Evolutionary conservation across 208 protist genomes (phyloP).

Genomic region (Trypanosoma brucei): DNA sequence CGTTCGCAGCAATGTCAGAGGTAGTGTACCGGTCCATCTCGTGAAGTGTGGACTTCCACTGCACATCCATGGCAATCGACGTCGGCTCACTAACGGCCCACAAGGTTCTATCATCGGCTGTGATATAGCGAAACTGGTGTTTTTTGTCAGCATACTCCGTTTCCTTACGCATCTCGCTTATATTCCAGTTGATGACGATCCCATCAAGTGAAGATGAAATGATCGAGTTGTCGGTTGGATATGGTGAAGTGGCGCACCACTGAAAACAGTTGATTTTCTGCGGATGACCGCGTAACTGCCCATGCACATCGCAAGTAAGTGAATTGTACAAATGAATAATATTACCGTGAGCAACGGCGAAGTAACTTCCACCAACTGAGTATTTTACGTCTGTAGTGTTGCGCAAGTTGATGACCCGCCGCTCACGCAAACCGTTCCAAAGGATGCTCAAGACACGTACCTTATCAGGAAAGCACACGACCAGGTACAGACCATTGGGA

Average conservation of each 20-base stretch:
- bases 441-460: conserved; percentile 93
- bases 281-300: conserved; percentile 91
- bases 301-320: conserved; percentile 89
- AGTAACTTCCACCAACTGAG: conserved; percentile 91
- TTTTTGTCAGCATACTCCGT: conserved; percentile 89
- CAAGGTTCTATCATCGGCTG: conserved; percentile 78
- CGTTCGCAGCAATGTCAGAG: conserved; percentile 20
- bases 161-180: conserved; percentile 80
- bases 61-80: conserved; percentile 53
- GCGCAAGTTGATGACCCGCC: conserved; percentile 85
- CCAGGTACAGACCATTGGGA: conserved; percentile 90
- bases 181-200: conserved; percentile 92
- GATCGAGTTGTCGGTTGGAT: conserved; percentile 89
- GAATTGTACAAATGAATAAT: conserved; percentile 92
- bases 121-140: conserved; percentile 85
- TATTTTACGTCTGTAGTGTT: conserved; percentile 87
- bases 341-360: conserved; percentile 91
- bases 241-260: conserved; percentile 78
- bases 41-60: conserved; percentile 86
- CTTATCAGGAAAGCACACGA: conserved; percentile 93
- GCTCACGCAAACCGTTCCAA: conserved; percentile 88
- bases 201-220: conserved; percentile 92
- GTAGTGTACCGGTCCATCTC: conserved; percentile 76
- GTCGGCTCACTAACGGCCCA: conserved; percentile 87
- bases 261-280: conserved; percentile 84